These are phyloP conservation scores for Phytopythium vexans DNA, from an alignment of 352 stramenopile genomes.

Conservation along the genomic window DNA sequence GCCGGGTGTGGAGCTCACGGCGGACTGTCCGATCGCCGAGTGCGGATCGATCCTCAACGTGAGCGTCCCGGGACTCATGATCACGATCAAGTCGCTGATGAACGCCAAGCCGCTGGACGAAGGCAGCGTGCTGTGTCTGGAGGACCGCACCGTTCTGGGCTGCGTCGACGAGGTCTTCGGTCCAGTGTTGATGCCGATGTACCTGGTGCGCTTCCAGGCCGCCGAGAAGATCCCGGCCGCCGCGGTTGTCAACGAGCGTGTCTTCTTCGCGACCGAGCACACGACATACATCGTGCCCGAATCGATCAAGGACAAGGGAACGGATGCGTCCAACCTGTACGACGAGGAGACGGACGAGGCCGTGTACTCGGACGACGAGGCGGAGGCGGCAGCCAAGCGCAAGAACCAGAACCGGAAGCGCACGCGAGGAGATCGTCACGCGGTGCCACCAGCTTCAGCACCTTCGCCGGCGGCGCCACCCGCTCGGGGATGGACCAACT, in stretches of 20 bases:
- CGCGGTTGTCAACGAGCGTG: conserved; percentile 30
- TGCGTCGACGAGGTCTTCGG: conserved; percentile 86
- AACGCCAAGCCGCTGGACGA: conserved; percentile 67
- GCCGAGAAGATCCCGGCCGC: conserved; percentile 61
- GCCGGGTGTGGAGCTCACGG: conserved; percentile 65
- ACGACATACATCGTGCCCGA: conserved; percentile 79
- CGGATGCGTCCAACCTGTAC: conserved; percentile 84
- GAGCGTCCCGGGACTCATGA: conserved; percentile 55
- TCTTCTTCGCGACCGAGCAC: conserved; percentile 79
- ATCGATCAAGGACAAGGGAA: conserved; percentile 77
- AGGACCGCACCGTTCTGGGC: conserved; percentile 70
- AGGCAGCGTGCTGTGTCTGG: conserved; percentile 78
- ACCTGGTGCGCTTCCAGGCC: conserved; percentile 77
- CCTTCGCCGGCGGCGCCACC: background rate
- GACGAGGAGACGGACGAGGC: conserved; percentile 80
- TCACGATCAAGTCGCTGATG: conserved; percentile 74
- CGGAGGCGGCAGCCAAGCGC: conserved; percentile 66
- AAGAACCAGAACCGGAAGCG: conserved; percentile 68
- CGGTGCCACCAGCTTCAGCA: background rate
- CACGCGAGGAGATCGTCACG: background rate
- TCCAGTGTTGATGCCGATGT: conserved; percentile 83
- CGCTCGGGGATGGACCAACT: background rate
- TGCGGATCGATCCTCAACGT: conserved; percentile 70
- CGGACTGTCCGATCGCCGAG: conserved; percentile 63
- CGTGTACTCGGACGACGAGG: conserved; percentile 83